Conservation (phyloP, 805 yeast species). For the Candida coquimbonensis region DNA sequence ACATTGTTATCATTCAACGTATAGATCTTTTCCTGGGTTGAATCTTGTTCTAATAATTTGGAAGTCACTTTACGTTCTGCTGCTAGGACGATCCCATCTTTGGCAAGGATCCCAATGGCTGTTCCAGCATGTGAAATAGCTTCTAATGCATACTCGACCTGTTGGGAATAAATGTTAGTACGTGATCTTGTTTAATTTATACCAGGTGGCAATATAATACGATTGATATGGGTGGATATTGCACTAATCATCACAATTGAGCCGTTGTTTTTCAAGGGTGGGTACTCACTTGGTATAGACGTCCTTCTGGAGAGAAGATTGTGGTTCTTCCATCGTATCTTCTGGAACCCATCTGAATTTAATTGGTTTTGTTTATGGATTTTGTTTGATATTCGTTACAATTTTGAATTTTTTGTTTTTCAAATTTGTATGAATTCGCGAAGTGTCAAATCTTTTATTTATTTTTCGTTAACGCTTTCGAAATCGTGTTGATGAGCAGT, state of each 20-base stretch:
- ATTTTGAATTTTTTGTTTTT: background rate
- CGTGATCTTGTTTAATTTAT: too few species aligned
- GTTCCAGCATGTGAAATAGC: slow-evolving; percentile 98
- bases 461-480: too few species aligned
- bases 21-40: slow-evolving; percentile 88
- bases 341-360: slow-evolving; percentile 62
- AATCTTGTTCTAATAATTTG: slow-evolving; percentile 88
- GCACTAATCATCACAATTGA: background rate
- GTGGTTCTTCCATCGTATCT: slow-evolving; percentile 99
- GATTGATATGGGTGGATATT: background rate
- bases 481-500: too few species aligned
- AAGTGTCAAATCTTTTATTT: too few species aligned
- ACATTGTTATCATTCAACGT: slow-evolving; percentile 64
- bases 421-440: background rate
- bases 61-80: slow-evolving; percentile 95
- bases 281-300: slow-evolving; percentile 75
- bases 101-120: slow-evolving; percentile 85
- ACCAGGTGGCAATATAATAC: slow-evolving; percentile 3
- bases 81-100: slow-evolving; percentile 87
- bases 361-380: too few species aligned
- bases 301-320: slow-evolving; percentile 97
- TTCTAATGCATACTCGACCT: slow-evolving; percentile 93
- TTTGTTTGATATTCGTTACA: background rate
- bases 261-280: too few species aligned
- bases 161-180: background rate